Evolutionary conservation across 768 basidiomycete genomes (phyloP).

Genomic region (Coprinellus aureogranulatus): DNA sequence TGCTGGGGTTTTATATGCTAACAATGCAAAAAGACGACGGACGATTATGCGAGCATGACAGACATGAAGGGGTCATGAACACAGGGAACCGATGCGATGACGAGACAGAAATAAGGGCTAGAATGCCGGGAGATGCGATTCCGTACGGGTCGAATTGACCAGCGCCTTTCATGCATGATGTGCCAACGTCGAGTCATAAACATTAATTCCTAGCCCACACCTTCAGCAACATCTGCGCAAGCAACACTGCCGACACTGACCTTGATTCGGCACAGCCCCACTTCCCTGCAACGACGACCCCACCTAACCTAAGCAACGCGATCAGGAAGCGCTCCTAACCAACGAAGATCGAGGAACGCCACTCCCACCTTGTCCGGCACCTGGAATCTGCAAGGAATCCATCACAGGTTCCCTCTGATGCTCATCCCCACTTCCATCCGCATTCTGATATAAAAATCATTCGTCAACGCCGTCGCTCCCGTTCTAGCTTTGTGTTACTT

Average conservation of each 20-base stretch:
- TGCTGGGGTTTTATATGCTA: too few relatives aligned
- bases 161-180: constrained; percentile 1
- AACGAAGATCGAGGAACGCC: not conserved
- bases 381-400: constrained; percentile 3
- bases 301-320: not conserved
- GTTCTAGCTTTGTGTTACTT: not conserved
- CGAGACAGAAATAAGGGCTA: too few relatives aligned
- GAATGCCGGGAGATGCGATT: too few relatives aligned
- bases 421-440: not conserved
- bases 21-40: too few relatives aligned
- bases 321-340: not conserved
- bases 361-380: not conserved
- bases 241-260: not conserved
- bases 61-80: too few relatives aligned
- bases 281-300: constrained; percentile 1
- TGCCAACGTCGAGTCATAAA: constrained; percentile 5
- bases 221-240: not conserved
- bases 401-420: constrained; percentile 1
- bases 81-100: too few relatives aligned
- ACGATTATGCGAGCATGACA: too few relatives aligned
- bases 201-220: constrained; percentile 1
- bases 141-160: too few relatives aligned
- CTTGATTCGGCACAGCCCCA: not conserved
- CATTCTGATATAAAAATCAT: constrained; percentile 3
- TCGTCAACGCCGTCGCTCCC: constrained; percentile 1